These are phyloP conservation scores for Prunella vulgaris DNA, from an alignment of 257 asterid genomes.

Conservation along the genomic window DNA sequence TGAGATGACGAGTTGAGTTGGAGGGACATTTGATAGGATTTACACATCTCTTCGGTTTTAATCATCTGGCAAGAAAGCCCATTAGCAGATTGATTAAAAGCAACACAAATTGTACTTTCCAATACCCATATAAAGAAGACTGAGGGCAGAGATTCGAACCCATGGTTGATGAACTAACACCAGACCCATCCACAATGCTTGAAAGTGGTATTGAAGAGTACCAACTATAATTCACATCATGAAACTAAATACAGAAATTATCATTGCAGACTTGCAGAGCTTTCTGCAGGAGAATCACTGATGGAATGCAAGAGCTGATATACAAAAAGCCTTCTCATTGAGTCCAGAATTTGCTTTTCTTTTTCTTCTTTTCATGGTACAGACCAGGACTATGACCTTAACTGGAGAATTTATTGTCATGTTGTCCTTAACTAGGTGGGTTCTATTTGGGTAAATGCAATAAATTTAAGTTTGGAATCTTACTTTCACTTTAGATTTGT, in stretches of 20 bases:
- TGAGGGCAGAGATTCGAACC: constrained; percentile 1
- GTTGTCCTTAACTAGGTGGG: not conserved
- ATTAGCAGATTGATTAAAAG: too few species aligned
- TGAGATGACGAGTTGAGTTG: not conserved
- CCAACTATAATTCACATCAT: not conserved
- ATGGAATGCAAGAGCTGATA: constrained; percentile 1
- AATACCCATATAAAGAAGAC: not conserved
- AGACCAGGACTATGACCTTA: not conserved
- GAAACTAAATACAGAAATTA: constrained; percentile 1
- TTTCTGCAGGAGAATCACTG: not conserved
- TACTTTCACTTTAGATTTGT: not conserved
- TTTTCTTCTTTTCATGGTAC: too few species aligned
- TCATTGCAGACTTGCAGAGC: constrained; percentile 3
- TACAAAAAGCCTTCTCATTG: not conserved
- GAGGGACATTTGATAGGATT: not conserved
- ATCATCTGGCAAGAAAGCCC: too few species aligned
- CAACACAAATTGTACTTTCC: not conserved
- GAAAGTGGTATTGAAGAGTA: not conserved
- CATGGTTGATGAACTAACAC: not conserved
- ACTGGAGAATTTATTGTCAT: not conserved
- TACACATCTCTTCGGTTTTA: too few species aligned
- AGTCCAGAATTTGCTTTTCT: not conserved
- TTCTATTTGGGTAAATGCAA: constrained; percentile 2
- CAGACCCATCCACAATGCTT: constrained; percentile 4
- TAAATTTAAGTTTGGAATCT: not conserved